Evolutionary conservation across 306 rosid species (phyloP).

Genomic region (Cicer judaicum): DNA sequence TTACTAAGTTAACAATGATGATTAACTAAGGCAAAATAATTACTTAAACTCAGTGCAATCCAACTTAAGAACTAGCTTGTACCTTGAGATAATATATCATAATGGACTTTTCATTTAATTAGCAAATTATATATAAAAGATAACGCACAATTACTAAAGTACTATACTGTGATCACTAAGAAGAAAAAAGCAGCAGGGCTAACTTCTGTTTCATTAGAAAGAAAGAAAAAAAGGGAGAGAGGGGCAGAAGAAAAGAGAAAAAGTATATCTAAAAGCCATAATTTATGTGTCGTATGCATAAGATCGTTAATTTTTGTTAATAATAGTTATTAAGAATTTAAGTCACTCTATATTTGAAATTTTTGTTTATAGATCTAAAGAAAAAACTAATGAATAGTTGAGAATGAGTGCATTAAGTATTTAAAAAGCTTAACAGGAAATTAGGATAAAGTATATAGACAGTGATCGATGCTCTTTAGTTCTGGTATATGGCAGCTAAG

Average conservation of each 20-base stretch:
- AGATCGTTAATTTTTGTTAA: neutral
- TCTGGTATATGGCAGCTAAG: slow-evolving; percentile 45
- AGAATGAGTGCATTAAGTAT: too few species aligned
- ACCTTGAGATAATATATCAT: neutral
- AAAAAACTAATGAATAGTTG: too few species aligned
- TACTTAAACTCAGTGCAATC: too few species aligned
- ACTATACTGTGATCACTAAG: slow-evolving; percentile 24
- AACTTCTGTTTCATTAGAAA: neutral
- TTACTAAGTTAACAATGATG: too few species aligned
- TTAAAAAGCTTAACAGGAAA: too few species aligned
- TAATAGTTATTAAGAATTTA: too few species aligned
- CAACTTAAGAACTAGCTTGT: too few species aligned
- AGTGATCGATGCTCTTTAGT: slow-evolving; percentile 40
- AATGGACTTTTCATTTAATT: neutral
- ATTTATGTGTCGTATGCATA: slow-evolving; percentile 38
- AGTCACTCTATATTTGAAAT: too few species aligned
- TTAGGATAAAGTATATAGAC: slow-evolving; percentile 22
- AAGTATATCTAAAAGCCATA: slow-evolving; percentile 52
- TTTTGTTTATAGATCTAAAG: too few species aligned
- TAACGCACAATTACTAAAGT: neutral
- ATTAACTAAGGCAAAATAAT: too few species aligned
- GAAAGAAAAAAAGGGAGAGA: neutral
- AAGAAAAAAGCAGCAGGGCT: slow-evolving; percentile 15
- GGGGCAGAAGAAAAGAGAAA: slow-evolving; percentile 44
- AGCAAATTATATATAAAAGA: neutral